Evolutionary conservation across 1,284 basidiomycete genomes (phyloP).

Genomic region (Sphaerobolus stellatus): DNA sequence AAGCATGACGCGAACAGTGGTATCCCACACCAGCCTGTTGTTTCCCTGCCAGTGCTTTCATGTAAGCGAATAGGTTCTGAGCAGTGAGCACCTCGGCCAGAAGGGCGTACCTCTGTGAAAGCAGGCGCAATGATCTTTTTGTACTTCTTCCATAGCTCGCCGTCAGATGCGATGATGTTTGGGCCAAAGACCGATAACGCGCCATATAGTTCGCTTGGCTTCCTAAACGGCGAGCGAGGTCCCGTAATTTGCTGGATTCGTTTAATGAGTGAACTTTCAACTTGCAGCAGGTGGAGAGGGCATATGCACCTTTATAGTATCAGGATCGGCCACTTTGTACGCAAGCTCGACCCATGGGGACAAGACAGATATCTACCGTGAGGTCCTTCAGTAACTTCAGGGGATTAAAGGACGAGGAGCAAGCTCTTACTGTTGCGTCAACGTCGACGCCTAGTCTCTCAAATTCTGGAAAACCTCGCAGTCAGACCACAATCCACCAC

Average conservation of each 20-base stretch:
- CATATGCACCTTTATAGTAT: background rate
- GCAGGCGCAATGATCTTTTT: constrained; percentile 44
- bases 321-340: background rate
- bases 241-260: too few relatives aligned
- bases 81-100: background rate
- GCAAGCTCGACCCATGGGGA: background rate
- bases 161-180: constrained; percentile 60
- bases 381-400: too few relatives aligned
- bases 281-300: too few relatives aligned
- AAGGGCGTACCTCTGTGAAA: background rate
- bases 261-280: too few relatives aligned
- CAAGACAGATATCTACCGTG: too few relatives aligned
- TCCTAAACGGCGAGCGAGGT: too few relatives aligned
- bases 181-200: constrained; percentile 21
- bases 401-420: too few relatives aligned
- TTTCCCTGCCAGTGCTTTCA: constrained; percentile 30
- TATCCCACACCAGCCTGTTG: constrained; percentile 58
- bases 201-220: constrained; percentile 14
- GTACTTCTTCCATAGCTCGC: constrained; percentile 61
- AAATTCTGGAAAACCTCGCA: too few relatives aligned
- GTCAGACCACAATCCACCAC: too few relatives aligned
- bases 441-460: too few relatives aligned
- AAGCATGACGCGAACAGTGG: constrained; percentile 44
- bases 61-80: background rate
- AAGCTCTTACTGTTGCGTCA: too few relatives aligned